Base-by-base conservation (phyloP, 2,329 filamentous ascomycete species). In the Penicillium janthinellum region DNA sequence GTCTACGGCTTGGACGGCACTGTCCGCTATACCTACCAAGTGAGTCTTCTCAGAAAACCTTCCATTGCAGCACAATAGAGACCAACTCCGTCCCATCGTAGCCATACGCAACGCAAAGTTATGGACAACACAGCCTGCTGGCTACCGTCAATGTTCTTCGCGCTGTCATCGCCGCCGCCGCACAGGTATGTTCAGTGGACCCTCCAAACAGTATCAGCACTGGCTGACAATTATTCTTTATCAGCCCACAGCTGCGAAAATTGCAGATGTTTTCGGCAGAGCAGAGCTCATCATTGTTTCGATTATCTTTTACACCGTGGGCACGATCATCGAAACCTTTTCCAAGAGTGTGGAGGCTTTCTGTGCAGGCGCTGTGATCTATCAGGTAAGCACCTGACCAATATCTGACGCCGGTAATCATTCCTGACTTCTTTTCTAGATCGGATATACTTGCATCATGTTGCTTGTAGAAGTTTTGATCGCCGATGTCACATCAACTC, bases 401-500 rank as follows among this genome's bases (percentile, higher is more conserved):
- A 31, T 5, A 8, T 41, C 34, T 31, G 14, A 56, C 22, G 2
- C 12, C 22, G 10, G 14, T 28, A 4, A 20, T 3, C 1, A 2
- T 42, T 42, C 1, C 28, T 35, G 48, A 50, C 48, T 50, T 3
- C 11, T 38, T 1, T 14, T 35, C 2, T 54, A 73, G 78, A 78
- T 89, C 42, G 87, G 87, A 51, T 89, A 87, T 69, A 89, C 87
- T 11, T 81, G 81, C 65, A 78, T 88, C 28, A 78, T 87, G 17
- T 75, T 89, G 12, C 78, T 89, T 1, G 79, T 88, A 22, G 86
- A 89, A 71, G 84, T 89, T 66, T 81, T 90, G 60, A 78, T 89
- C 48, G 86, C 82, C 47, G 87, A 90, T 64, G 80, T 86, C 28
- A 88, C 86, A 1, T 88, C 87, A 1, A 83, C 85, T 6, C 82